Base-by-base conservation (phyloP, 1,284 basidiomycete species). In the Gomphus bonarii region DNA sequence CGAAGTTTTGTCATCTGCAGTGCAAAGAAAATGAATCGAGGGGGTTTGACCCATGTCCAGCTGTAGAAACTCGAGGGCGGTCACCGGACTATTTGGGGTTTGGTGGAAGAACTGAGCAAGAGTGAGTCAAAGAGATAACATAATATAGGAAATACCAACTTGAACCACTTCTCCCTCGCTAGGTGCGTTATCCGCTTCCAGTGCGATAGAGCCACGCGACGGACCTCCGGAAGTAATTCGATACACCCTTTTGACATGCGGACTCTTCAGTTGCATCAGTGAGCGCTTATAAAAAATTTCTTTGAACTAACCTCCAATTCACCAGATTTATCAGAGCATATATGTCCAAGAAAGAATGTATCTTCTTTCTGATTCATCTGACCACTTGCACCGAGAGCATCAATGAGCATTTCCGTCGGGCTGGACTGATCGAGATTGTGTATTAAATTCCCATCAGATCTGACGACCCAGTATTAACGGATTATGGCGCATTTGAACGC, bases 371-470 rank as follows among this genome's bases (percentile, higher is more conserved):
- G 88, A 58, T 72, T 75, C 33, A 68, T 68, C 59, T 56, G 54
- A 33, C 57, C 60, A 63, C 22, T 63, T 59, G 28, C 60, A 35
- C 65, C 63, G 43, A 92, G 80, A 1, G 81, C 82, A 10, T 68
- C 63, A 42, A 94, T 73, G 10, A 94, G 76, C 3, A 85, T 70
- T 57, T 81, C 76, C 0, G 87, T 82, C 0, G 91, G 89, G 64
- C 91, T 94, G 10, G 70, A 65, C 54, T 73, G 67, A 62, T 87
- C 73, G 2, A 91, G 69, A 2, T 74, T 69, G 44, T 87, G 77
- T 20, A 95, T 74, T 61, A 95, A 76, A 65, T 94, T 95, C 0
- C 90, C 91, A 67, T 88, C 84, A 1, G 82, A 77, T 31, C 88
- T 90, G 59, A 22, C 36, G 20, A 22, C 20, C 22, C 28, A 49